These are phyloP conservation scores for Boletales sp. DNA, from an alignment of 768 basidiomycete genomes.

Conservation along the genomic window DNA sequence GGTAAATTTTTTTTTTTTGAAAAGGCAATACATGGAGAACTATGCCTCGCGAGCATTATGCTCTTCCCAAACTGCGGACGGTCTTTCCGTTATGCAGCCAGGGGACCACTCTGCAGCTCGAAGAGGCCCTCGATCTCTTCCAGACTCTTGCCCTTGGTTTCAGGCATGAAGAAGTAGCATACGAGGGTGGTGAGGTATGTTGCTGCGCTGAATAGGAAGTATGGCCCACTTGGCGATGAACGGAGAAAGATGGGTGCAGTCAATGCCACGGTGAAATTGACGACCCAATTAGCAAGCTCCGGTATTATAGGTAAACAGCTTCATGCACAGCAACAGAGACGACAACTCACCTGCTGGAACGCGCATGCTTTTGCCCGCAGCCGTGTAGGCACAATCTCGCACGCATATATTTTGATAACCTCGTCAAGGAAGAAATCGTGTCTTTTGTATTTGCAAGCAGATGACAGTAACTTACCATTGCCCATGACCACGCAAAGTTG, in stretches of 20 bases:
- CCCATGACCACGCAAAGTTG: constrained; percentile 38
- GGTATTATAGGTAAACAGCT: constrained; percentile 5
- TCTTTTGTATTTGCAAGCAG: neutral
- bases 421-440: constrained; percentile 3
- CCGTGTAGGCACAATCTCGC: constrained; percentile 47
- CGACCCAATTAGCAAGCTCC: constrained; percentile 25
- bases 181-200: no score
- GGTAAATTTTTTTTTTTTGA: no score
- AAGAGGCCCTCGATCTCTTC: constrained; percentile 42
- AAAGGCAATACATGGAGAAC: no score
- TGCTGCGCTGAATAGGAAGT: constrained; percentile 44
- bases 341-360: constrained; percentile 39
- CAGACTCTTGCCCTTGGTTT: constrained; percentile 42
- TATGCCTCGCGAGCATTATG: no score
- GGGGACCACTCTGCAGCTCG: constrained; percentile 12
- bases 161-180: no score
- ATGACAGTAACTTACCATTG: constrained; percentile 28
- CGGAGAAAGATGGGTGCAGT: constrained; percentile 46
- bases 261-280: constrained; percentile 44
- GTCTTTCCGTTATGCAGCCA: no score
- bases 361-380: constrained; percentile 45
- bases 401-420: constrained; percentile 37
- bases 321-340: neutral
- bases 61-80: no score
- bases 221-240: constrained; percentile 42